A percentile compares a stretch with the other conserved stretches of the same genome.
These are phyloP conservation scores for Eutypella sp. DNA, from an alignment of 2,329 filamentous ascomycete genomes.

Conservation along the genomic window DNA sequence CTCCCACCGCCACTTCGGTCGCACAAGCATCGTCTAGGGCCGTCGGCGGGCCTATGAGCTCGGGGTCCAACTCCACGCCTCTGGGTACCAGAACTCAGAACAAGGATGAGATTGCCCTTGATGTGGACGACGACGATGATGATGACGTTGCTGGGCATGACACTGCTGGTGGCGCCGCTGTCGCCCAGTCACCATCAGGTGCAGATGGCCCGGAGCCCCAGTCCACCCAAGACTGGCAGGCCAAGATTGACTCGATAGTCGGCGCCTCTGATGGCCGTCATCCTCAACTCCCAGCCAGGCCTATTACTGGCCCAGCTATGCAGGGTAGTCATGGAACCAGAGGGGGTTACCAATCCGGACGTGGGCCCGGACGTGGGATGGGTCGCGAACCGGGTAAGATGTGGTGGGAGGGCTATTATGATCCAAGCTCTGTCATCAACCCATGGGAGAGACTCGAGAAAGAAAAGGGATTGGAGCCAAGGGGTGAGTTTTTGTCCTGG, in stretches of 20 bases:
- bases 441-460: slow-evolving; percentile 62
- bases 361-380: slow-evolving; percentile 10
- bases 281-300: slow-evolving; percentile 3
- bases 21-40: slow-evolving; percentile 10
- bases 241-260: slow-evolving; percentile 23
- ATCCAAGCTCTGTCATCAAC: slow-evolving; percentile 64
- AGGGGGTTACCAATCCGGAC: slow-evolving; percentile 11
- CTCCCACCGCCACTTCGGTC: slow-evolving; percentile 19
- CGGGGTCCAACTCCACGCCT: slow-evolving; percentile 33
- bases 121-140: slow-evolving; percentile 30
- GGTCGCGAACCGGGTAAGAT: slow-evolving; percentile 36
- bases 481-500: slow-evolving; percentile 41
- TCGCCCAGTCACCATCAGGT: slow-evolving; percentile 1
- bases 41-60: slow-evolving; percentile 7
- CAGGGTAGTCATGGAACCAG: slow-evolving; percentile 8
- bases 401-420: slow-evolving; percentile 66
- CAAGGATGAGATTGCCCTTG: slow-evolving; percentile 41
- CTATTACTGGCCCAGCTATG: slow-evolving; percentile 1
- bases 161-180: slow-evolving; percentile 1
- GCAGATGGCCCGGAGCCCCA: slow-evolving; percentile 20
- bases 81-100: slow-evolving; percentile 35
- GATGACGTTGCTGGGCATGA: slow-evolving; percentile 16
- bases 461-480: slow-evolving; percentile 35
- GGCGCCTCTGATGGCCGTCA: slow-evolving; percentile 7
- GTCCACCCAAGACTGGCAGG: no score